Conservation (phyloP, 129 eudicot genomes). For the Logfia minima region DNA sequence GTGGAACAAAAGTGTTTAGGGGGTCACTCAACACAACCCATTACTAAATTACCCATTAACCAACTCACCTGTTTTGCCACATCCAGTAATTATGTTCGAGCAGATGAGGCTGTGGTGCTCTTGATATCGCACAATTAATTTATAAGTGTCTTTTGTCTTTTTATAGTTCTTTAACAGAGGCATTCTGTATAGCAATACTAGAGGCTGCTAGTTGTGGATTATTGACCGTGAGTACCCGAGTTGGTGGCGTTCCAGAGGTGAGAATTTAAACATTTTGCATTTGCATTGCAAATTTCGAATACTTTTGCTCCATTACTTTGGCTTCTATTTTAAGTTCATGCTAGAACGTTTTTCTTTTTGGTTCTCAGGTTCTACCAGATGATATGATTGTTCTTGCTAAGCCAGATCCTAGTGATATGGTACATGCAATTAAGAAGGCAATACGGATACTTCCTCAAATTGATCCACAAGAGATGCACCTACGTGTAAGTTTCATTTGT, state of each 20-base stretch:
- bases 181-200: constrained; percentile 95
- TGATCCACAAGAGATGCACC: constrained; percentile 96
- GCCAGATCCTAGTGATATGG: constrained; percentile 97
- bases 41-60: neutral
- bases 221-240: constrained; percentile 93
- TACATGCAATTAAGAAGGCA: constrained; percentile 76
- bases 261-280: constrained; percentile 21
- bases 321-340: neutral
- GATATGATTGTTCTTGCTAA: constrained; percentile 96
- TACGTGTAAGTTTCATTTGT: constrained; percentile 52
- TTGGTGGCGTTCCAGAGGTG: constrained; percentile 99
- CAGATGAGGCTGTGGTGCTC: neutral
- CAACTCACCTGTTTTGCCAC: neutral
- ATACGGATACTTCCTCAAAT: constrained; percentile 78
- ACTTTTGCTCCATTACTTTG: constrained; percentile 4
- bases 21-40: neutral
- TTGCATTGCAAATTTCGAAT: constrained; percentile 15
- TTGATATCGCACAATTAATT: neutral
- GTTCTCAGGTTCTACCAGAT: constrained; percentile 83
- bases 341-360: neutral
- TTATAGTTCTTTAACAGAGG: constrained; percentile 91
- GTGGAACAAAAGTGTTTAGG: neutral
- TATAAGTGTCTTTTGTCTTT: constrained; percentile 14
- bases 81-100: neutral
- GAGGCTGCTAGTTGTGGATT: constrained; percentile 99